These are phyloP conservation scores for Singerocomus inundabilis DNA, from an alignment of 1,284 basidiomycete genomes.

Conservation along the genomic window DNA sequence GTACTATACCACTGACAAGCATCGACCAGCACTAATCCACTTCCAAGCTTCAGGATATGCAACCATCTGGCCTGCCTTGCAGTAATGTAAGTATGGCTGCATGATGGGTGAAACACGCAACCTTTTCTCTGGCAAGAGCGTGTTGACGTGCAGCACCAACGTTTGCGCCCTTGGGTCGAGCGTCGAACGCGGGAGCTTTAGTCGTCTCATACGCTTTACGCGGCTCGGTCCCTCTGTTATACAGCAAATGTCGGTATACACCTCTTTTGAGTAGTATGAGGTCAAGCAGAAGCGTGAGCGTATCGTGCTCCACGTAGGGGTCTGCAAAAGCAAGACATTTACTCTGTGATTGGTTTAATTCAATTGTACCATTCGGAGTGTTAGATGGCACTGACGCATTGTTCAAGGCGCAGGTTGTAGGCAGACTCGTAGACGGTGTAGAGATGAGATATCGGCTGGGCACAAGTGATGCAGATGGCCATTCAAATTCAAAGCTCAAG, in stretches of 20 bases:
- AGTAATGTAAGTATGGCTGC: conserved; percentile 6
- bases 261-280: conserved; percentile 84
- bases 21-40: conserved; percentile 58
- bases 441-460: conserved; percentile 62
- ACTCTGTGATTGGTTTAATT: conserved; percentile 36
- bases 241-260: conserved; percentile 88
- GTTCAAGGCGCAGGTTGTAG: conserved; percentile 77
- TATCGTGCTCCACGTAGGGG: conserved; percentile 87
- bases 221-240: conserved; percentile 75
- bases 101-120: not conserved
- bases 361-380: conserved; percentile 2
- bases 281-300: conserved; percentile 76
- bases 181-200: not conserved
- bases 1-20: conserved; percentile 54
- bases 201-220: conserved; percentile 36
- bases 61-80: conserved; percentile 59
- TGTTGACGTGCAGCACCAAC: not conserved
- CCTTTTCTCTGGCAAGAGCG: conserved; percentile 25
- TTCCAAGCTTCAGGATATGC: conserved; percentile 55
- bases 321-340: conserved; percentile 77
- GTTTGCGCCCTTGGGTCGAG: not conserved
- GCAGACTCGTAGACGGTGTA: conserved; percentile 87
- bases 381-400: conserved; percentile 52
- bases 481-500: conserved; percentile 51
- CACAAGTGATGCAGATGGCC: conserved; percentile 84